A percentile compares a stretch with the other conserved stretches of the same genome.
phyloP scores from a whole-genome alignment of 768 basidiomycete species.

The Leccinum rimulosum region DNA sequence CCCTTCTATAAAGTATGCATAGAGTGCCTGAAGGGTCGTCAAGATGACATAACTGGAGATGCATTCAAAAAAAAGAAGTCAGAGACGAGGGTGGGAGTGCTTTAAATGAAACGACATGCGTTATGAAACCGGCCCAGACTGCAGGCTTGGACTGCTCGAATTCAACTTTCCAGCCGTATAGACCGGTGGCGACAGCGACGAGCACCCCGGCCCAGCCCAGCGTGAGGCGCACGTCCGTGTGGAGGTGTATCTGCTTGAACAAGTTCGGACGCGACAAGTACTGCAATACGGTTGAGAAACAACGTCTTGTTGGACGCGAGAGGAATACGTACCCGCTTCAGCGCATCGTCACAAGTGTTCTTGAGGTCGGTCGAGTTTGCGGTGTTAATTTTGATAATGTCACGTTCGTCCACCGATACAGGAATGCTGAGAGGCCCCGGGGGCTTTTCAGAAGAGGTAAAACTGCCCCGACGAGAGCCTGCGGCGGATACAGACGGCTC shows the following conservation, averaged over 20 bases:
- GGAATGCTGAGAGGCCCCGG: constrained; percentile 53
- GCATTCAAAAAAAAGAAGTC: not conserved
- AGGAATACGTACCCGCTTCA: constrained; percentile 69
- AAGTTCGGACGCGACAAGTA: constrained; percentile 76
- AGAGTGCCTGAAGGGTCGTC: constrained; percentile 69
- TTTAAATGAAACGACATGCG: constrained; percentile 48
- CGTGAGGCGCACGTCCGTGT: constrained; percentile 84
- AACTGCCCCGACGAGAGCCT: constrained; percentile 28
- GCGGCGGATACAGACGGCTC: constrained; percentile 12
- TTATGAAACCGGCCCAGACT: constrained; percentile 73
- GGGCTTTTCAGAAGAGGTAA: constrained; percentile 38
- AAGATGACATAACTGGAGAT: constrained; percentile 67
- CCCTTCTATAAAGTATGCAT: constrained; percentile 84
- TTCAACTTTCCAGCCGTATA: constrained; percentile 85
- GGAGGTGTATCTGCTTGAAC: constrained; percentile 83
- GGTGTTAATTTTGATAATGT: constrained; percentile 61
- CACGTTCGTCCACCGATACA: constrained; percentile 44
- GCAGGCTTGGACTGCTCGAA: constrained; percentile 86
- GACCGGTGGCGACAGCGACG: constrained; percentile 74
- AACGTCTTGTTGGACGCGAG: not conserved
- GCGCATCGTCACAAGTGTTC: constrained; percentile 80
- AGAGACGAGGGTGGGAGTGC: constrained; percentile 7
- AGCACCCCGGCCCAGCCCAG: constrained; percentile 88
- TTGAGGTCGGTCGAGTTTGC: constrained; percentile 57
- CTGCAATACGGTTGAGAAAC: constrained; percentile 38